A percentile compares a stretch with the other conserved stretches of the same genome.
Evolutionary conservation across 768 basidiomycete species (phyloP).

Genomic region (Leccinum subtestaceum): DNA sequence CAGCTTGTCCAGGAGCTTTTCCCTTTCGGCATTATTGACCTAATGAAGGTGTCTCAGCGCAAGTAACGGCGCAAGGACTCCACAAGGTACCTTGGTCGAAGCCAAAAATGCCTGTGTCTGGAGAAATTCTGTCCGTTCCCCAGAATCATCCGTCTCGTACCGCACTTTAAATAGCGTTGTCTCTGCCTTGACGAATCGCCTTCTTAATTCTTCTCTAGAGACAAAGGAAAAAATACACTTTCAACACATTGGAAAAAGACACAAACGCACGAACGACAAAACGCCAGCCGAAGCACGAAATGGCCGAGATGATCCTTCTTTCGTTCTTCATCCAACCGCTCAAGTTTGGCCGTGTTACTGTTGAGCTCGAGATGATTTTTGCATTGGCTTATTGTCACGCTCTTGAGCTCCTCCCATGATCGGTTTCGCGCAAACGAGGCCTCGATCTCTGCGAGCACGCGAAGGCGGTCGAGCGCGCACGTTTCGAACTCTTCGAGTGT

Average conservation of each 20-base stretch:
- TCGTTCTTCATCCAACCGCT: constrained; percentile 60
- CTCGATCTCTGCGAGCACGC: constrained; percentile 88
- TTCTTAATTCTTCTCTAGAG: constrained; percentile 81
- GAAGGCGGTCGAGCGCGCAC: constrained; percentile 82
- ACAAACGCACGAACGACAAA: constrained; percentile 86
- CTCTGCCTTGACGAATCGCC: constrained; percentile 89
- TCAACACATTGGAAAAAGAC: not conserved
- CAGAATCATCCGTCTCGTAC: constrained; percentile 59
- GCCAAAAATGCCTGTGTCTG: constrained; percentile 54
- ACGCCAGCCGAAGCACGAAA: constrained; percentile 90
- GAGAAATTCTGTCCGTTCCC: constrained; percentile 69
- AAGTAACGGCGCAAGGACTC: not conserved
- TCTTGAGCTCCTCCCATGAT: constrained; percentile 72
- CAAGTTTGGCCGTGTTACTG: constrained; percentile 47
- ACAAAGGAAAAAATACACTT: not conserved
- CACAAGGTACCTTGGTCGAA: constrained; percentile 53
- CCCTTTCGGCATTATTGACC: constrained; percentile 62
- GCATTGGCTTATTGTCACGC: constrained; percentile 59
- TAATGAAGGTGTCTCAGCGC: constrained; percentile 24
- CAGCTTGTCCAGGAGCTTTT: constrained; percentile 46
- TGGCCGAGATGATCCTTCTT: constrained; percentile 87
- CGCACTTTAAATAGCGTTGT: constrained; percentile 78
- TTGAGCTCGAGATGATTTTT: constrained; percentile 75
- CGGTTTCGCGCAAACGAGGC: constrained; percentile 83
- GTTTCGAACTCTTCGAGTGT: constrained; percentile 95